These are phyloP conservation scores for Candida awuae DNA, from an alignment of 805 yeast genomes.

Conservation along the genomic window DNA sequence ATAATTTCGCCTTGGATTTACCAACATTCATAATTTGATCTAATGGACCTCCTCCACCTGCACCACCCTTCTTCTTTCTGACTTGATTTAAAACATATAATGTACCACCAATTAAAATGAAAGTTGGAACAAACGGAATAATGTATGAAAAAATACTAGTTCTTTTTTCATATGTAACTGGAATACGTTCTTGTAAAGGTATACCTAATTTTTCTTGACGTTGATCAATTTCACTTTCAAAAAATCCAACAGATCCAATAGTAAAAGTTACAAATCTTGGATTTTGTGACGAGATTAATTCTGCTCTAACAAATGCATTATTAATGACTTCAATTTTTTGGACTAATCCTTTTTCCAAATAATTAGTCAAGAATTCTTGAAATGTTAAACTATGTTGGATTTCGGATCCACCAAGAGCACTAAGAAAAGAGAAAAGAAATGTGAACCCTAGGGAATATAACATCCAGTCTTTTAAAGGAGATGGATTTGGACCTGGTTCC, in stretches of 20 bases:
- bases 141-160: conserved; percentile 57
- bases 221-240: conserved; percentile 69
- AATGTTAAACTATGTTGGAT: conserved; percentile 52
- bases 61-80: conserved; percentile 36
- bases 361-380: conserved; percentile 80
- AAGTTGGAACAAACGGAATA: conserved; percentile 79
- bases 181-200: conserved; percentile 58
- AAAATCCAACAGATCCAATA: conserved; percentile 83
- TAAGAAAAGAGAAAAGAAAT: conserved; percentile 14
- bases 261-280: conserved; percentile 43
- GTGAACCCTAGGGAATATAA: conserved; percentile 22
- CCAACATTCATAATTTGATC: conserved; percentile 82
- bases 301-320: conserved; percentile 65
- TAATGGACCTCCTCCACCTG: conserved; percentile 56
- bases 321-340: conserved; percentile 68
- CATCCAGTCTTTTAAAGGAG: conserved; percentile 22
- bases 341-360: conserved; percentile 72
- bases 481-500: conserved; percentile 8
- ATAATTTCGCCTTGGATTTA: conserved; percentile 81
- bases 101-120: conserved; percentile 80
- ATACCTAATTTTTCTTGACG: conserved; percentile 67
- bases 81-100: conserved; percentile 46
- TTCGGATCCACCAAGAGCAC: conserved; percentile 12
- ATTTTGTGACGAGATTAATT: conserved; percentile 28
- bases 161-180: conserved; percentile 71